These are phyloP conservation scores for Rhypophila decipiens DNA, from an alignment of 495 filamentous ascomycete species.

Conservation along the genomic window DNA sequence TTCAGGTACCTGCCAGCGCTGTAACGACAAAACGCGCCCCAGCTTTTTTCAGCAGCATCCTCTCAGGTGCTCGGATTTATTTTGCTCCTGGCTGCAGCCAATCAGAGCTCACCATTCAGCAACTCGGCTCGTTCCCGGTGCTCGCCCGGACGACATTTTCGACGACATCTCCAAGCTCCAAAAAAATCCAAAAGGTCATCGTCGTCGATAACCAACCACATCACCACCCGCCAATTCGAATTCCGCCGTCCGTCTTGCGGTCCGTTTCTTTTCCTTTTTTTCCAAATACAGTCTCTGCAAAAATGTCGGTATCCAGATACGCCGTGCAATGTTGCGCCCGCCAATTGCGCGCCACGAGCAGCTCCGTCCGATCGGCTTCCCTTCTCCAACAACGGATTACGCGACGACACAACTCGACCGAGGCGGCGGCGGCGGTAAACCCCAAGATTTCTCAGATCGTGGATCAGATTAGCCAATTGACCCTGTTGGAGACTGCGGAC, in stretches of 20 bases:
- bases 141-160: too few species aligned
- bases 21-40: neutral
- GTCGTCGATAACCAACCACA: conserved; percentile 8
- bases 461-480: conserved; percentile 97
- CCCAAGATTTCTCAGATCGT: conserved; percentile 91
- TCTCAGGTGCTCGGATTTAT: conserved; percentile 8
- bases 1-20: too few species aligned
- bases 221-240: conserved; percentile 6
- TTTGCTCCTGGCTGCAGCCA: conserved; percentile 17
- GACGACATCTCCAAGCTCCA: too few species aligned
- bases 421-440: conserved; percentile 56
- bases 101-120: too few species aligned
- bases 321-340: conserved; percentile 55
- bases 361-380: conserved; percentile 32
- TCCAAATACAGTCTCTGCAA: conserved; percentile 13
- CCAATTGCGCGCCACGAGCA: conserved; percentile 37
- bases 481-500: conserved; percentile 92
- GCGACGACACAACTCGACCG: conserved; percentile 68
- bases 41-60: neutral
- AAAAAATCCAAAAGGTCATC: conserved; percentile 16
- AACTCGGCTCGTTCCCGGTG: too few species aligned
- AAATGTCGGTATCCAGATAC: conserved; percentile 55
- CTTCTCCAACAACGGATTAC: conserved; percentile 29
- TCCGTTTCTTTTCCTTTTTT: conserved; percentile 1
- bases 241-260: neutral